Evolutionary conservation across 192 early-diverging fungal species (phyloP).

Genomic region (Coemansia sp.): DNA sequence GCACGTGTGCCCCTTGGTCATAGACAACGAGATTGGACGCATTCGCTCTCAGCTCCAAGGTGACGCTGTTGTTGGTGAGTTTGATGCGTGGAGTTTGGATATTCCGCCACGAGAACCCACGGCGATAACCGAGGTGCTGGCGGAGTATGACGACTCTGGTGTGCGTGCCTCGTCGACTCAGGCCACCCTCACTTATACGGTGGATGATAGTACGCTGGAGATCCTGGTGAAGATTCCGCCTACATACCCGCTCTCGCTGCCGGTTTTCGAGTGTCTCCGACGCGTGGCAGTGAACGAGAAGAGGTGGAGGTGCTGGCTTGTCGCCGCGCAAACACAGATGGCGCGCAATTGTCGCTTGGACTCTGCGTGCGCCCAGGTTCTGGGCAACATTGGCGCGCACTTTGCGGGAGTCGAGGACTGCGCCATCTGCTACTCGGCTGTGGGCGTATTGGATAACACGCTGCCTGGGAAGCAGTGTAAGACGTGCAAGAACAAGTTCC

Average conservation of each 20-base stretch:
- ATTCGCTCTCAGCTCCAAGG: slow-evolving; percentile 16
- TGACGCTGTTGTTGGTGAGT: background rate
- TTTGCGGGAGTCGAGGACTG: slow-evolving; percentile 98
- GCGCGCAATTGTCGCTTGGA: slow-evolving; percentile 77
- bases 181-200: slow-evolving; percentile 34
- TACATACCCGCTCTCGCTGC: slow-evolving; percentile 48
- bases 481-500: slow-evolving; percentile 95
- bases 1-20: slow-evolving; percentile 14
- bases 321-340: slow-evolving; percentile 52
- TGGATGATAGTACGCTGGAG: slow-evolving; percentile 52
- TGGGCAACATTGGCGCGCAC: slow-evolving; percentile 85
- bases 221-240: slow-evolving; percentile 46
- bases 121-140: slow-evolving; percentile 26
- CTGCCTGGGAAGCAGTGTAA: slow-evolving; percentile 86
- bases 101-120: background rate
- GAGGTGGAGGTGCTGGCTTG: slow-evolving; percentile 57
- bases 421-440: slow-evolving; percentile 95
- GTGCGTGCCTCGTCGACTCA: slow-evolving; percentile 24
- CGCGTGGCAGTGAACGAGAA: slow-evolving; percentile 52
- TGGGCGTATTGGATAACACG: slow-evolving; percentile 80
- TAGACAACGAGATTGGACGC: slow-evolving; percentile 18
- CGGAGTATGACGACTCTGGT: slow-evolving; percentile 35
- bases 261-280: slow-evolving; percentile 36
- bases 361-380: slow-evolving; percentile 74
- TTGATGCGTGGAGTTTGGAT: background rate